These are phyloP conservation scores for Diversispora eburnea DNA, from an alignment of 192 early-diverging fungal genomes.

Conservation along the genomic window DNA sequence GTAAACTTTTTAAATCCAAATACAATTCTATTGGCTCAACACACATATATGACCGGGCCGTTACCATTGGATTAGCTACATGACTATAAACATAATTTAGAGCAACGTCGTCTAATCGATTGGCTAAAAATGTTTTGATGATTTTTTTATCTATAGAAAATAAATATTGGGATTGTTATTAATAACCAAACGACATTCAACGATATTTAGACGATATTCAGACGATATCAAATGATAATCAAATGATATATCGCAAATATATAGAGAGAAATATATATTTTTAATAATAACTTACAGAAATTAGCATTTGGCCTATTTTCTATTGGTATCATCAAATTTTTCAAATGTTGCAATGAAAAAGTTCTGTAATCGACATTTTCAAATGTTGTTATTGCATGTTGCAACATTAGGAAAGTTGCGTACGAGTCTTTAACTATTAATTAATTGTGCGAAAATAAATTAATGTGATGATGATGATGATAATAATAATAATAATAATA, in stretches of 20 bases:
- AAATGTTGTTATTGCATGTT: slow-evolving; percentile 40
- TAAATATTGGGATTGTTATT: not conserved
- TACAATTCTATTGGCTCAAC: slow-evolving; percentile 64
- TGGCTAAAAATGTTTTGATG: slow-evolving; percentile 54
- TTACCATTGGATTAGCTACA: slow-evolving; percentile 73
- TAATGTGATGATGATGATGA: too few species aligned
- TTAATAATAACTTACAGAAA: slow-evolving; percentile 40
- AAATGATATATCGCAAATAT: not conserved
- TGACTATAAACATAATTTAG: slow-evolving; percentile 75
- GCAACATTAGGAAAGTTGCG: slow-evolving; percentile 61
- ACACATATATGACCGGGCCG: slow-evolving; percentile 76
- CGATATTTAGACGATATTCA: too few species aligned
- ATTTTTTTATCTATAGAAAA: slow-evolving; percentile 45
- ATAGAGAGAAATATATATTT: too few species aligned
- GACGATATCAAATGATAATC: too few species aligned
- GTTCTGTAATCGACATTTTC: slow-evolving; percentile 39
- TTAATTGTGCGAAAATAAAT: too few species aligned
- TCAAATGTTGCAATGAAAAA: slow-evolving; percentile 52
- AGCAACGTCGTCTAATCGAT: slow-evolving; percentile 63
- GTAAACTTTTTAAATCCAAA: slow-evolving; percentile 62
- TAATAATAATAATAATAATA: too few species aligned
- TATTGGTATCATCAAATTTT: slow-evolving; percentile 61
- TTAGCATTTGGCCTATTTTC: slow-evolving; percentile 47
- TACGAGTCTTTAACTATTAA: slow-evolving; percentile 62
- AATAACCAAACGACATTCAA: too few species aligned